Conservation (phyloP, 2,329 filamentous ascomycete genomes). For the Bipolaris zeicola region DNA sequence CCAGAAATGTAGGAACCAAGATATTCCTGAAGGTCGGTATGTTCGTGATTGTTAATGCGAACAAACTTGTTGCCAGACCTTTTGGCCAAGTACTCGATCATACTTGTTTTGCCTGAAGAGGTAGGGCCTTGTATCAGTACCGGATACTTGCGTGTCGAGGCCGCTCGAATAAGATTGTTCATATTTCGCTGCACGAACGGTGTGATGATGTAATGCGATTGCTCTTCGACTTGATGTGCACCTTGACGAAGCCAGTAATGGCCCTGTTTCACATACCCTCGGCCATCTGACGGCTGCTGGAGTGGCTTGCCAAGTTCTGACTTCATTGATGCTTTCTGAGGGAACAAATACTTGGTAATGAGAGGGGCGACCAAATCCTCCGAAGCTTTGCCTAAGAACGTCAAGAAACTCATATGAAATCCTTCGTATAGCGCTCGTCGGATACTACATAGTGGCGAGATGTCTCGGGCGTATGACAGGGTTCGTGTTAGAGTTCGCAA, state of each 20-base stretch:
- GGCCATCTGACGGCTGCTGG: constrained; percentile 75
- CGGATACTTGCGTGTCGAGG: constrained; percentile 88
- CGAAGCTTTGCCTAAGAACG: constrained; percentile 80
- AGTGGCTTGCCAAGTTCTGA: constrained; percentile 79
- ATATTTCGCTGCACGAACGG: constrained; percentile 94
- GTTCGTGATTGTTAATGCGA: constrained; percentile 98
- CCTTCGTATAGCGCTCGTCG: constrained; percentile 90
- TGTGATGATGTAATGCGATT: constrained; percentile 93
- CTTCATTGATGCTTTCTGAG: constrained; percentile 69
- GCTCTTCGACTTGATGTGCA: constrained; percentile 66
- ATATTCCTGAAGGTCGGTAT: constrained; percentile 97
- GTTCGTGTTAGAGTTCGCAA: constrained; percentile 90
- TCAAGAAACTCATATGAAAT: constrained; percentile 97
- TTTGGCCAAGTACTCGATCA: constrained; percentile 99
- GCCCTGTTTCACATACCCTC: constrained; percentile 79
- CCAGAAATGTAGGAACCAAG: constrained; percentile 91
- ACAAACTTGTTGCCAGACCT: constrained; percentile 96
- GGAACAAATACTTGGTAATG: constrained; percentile 80
- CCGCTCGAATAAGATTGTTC: constrained; percentile 90
- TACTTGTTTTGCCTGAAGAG: constrained; percentile 97
- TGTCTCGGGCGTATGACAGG: constrained; percentile 83
- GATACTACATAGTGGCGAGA: constrained; percentile 81
- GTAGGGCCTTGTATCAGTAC: constrained; percentile 96
- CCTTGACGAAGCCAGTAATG: constrained; percentile 93
- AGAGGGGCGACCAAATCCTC: constrained; percentile 78